These are phyloP conservation scores for Trypanosoma lewisi DNA, from an alignment of 208 protist genomes.

Conservation along the genomic window DNA sequence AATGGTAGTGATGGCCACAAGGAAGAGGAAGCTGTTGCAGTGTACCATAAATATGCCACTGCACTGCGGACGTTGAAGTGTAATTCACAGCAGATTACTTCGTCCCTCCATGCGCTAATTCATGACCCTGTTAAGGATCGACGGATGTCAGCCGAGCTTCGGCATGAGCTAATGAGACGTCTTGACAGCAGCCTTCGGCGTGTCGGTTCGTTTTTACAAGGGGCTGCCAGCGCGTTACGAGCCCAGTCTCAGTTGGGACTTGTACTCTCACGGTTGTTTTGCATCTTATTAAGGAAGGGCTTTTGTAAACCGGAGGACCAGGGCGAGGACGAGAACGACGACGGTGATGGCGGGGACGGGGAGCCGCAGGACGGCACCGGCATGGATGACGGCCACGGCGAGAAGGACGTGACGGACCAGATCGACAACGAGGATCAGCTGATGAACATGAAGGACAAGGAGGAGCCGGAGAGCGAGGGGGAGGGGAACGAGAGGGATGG, in stretches of 20 bases:
- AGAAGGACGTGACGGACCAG: slow-evolving; percentile 98
- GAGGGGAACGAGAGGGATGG: slow-evolving; percentile 59
- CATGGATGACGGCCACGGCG: slow-evolving; percentile 98
- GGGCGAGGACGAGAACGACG: slow-evolving; percentile 62
- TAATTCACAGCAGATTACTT: neutral
- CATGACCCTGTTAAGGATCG: neutral
- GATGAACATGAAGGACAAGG: slow-evolving; percentile 91
- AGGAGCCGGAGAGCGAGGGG: slow-evolving; percentile 85
- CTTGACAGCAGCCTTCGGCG: slow-evolving; percentile 8
- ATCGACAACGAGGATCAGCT: slow-evolving; percentile 97
- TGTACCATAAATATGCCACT: slow-evolving; percentile 19
- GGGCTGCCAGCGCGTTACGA: slow-evolving; percentile 30
- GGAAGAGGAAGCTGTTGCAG: neutral
- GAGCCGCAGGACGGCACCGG: slow-evolving; percentile 92
- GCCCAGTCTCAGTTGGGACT: slow-evolving; percentile 70
- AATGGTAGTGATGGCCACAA: too few species aligned
- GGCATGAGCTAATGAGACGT: slow-evolving; percentile 8
- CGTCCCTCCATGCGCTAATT: slow-evolving; percentile 16
- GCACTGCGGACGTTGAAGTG: slow-evolving; percentile 17
- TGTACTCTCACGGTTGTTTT: slow-evolving; percentile 86
- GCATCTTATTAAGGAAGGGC: slow-evolving; percentile 91
- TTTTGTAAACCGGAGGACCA: slow-evolving; percentile 93
- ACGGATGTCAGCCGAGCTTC: slow-evolving; percentile 2
- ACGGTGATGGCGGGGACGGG: slow-evolving; percentile 67
- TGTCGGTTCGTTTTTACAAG: slow-evolving; percentile 8